These are phyloP conservation scores for Plasmopara halstedii DNA, from an alignment of 352 stramenopile species.

Conservation along the genomic window DNA sequence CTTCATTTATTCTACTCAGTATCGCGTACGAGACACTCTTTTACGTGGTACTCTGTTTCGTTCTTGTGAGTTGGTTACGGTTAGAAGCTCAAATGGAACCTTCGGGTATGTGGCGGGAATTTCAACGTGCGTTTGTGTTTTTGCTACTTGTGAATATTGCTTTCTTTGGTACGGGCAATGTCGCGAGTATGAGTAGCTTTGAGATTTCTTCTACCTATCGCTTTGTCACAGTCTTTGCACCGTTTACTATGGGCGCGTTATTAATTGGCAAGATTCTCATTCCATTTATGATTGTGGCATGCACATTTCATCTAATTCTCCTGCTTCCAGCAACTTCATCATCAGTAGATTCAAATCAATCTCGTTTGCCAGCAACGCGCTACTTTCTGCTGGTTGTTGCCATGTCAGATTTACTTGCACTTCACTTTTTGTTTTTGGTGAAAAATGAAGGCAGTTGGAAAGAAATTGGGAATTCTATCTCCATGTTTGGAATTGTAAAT, in stretches of 20 bases:
- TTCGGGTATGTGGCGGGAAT: slow-evolving; percentile 15
- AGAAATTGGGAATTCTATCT: slow-evolving; percentile 84
- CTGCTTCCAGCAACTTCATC: slow-evolving; percentile 16
- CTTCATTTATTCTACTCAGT: slow-evolving; percentile 63
- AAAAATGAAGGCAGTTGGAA: slow-evolving; percentile 84
- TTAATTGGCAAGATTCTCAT: slow-evolving; percentile 78
- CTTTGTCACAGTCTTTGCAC: slow-evolving; percentile 77
- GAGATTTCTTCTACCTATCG: slow-evolving; percentile 82
- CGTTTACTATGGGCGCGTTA: slow-evolving; percentile 74
- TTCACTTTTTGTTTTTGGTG: slow-evolving; percentile 81
- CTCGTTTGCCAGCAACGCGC: slow-evolving; percentile 26
- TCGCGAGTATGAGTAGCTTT: slow-evolving; percentile 83
- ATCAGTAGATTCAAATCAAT: neutral
- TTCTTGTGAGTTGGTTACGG: slow-evolving; percentile 56
- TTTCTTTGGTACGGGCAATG: slow-evolving; percentile 82
- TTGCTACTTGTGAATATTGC: slow-evolving; percentile 74
- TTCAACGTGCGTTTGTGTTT: slow-evolving; percentile 74
- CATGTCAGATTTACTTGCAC: slow-evolving; percentile 71
- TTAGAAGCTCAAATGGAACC: slow-evolving; percentile 28
- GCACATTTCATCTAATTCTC: slow-evolving; percentile 53
- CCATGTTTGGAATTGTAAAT: slow-evolving; percentile 82
- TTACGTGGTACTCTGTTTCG: slow-evolving; percentile 44
- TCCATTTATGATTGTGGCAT: slow-evolving; percentile 68
- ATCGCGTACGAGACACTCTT: slow-evolving; percentile 85
- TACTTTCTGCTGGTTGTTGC: slow-evolving; percentile 72